phyloP scores from a whole-genome alignment of 139 green algal genomes.

The Chlamydomonas asymmetrica region DNA sequence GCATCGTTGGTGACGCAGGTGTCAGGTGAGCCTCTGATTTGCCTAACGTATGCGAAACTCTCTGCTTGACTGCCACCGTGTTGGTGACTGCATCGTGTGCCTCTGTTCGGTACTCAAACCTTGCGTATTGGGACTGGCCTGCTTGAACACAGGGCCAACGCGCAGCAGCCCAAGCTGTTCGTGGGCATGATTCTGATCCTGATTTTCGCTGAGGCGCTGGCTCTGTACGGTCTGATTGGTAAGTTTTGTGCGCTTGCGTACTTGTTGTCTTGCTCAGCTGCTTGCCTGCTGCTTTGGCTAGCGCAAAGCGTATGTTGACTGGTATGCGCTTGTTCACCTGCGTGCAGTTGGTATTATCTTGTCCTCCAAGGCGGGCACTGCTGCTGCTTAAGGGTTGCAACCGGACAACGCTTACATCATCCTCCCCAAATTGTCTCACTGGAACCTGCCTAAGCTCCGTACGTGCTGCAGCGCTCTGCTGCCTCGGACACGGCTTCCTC shows the following conservation, averaged over 20 bases:
- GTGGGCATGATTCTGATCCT: slow-evolving; percentile 99
- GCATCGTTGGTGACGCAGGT: slow-evolving; percentile 97
- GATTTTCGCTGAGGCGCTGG: slow-evolving; percentile 99
- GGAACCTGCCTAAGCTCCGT: no score
- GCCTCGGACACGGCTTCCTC: no score
- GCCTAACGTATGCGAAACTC: no score
- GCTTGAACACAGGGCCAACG: slow-evolving; percentile 94
- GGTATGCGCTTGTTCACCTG: not conserved
- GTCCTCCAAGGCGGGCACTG: slow-evolving; percentile 81
- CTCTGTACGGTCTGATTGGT: slow-evolving; percentile 98
- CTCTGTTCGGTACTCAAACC: no score
- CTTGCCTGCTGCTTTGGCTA: not conserved
- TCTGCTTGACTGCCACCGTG: no score
- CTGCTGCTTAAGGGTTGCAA: no score
- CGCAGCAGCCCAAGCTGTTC: slow-evolving; percentile 99
- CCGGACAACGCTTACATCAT: no score
- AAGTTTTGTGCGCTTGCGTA: slow-evolving; percentile 31
- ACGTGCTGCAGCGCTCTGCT: no score
- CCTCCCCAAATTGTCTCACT: no score
- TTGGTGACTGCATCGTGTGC: no score
- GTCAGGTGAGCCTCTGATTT: slow-evolving; percentile 69
- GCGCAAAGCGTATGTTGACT: not conserved
- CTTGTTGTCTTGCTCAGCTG: not conserved
- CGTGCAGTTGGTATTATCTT: slow-evolving; percentile 95
- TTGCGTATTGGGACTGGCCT: no score